Evolutionary conservation across 257 asterid species (phyloP).

Genomic region (Plantago ovata): DNA sequence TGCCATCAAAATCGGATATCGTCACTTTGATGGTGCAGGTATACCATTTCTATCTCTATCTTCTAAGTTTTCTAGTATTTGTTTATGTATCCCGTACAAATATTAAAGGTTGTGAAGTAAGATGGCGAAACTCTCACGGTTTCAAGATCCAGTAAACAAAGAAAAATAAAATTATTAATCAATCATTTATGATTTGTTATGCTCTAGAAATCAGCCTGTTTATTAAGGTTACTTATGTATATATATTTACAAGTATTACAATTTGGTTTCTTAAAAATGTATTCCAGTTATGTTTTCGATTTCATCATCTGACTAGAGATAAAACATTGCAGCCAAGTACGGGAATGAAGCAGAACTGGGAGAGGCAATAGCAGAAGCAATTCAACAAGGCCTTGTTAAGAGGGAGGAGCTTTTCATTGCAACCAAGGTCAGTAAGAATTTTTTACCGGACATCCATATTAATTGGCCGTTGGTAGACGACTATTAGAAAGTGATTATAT

Average conservation of each 20-base stretch:
- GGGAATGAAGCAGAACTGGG: constrained; percentile 24
- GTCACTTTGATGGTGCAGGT: constrained; percentile 64
- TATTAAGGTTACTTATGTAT: background rate
- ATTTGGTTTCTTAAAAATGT: background rate
- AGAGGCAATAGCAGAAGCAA: constrained; percentile 24
- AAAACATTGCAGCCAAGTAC: constrained; percentile 17
- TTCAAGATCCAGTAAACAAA: background rate
- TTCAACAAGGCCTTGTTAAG: constrained; percentile 18
- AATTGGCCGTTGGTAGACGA: too few relatives aligned
- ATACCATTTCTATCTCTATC: background rate
- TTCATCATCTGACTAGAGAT: background rate
- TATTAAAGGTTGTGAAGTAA: background rate
- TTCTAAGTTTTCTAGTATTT: background rate
- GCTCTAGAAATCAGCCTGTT: background rate
- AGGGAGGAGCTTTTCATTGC: constrained; percentile 25
- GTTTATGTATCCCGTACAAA: background rate
- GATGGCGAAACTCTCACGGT: background rate
- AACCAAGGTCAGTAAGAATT: constrained; percentile 12
- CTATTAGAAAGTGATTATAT: too few relatives aligned
- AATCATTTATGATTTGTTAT: background rate
- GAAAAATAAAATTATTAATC: too few relatives aligned
- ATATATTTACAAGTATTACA: too few relatives aligned
- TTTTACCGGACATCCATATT: too few relatives aligned
- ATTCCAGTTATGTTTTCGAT: background rate
- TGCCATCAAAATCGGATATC: constrained; percentile 46